Evolutionary conservation across 2,329 filamentous ascomycete species (phyloP), one percentile per base, ranked within the genome.

Genomic region (Ophiostoma fasciatum): DNA sequence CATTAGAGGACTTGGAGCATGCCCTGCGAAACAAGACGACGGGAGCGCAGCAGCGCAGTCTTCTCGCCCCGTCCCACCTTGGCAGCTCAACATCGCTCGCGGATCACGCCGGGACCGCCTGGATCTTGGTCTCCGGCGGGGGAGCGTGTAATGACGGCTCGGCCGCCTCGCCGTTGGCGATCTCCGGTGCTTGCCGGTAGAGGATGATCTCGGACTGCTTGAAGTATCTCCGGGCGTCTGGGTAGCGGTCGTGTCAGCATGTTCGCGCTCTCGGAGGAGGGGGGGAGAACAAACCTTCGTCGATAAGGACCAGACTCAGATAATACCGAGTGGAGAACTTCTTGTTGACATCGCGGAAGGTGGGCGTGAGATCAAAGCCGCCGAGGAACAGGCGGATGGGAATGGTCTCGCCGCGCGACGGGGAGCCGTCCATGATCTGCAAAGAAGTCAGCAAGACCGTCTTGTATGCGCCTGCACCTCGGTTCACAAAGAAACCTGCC

Each of bases 261-360:
- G n/a, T n/a, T n/a, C n/a, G n/a, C n/a, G n/a, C n/a, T n/a, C n/a
- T n/a, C n/a, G n/a, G n/a, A n/a, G n/a, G n/a, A n/a, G n/a, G n/a
- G n/a, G n/a, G n/a, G n/a, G n/a, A n/a, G n/a, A n/a, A n/a, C n/a
- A n/a, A 60, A 82, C 83, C 83, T 73, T 94, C 87, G 52, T 94
- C 87, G 48, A 94, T 94, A 47, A 94, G 69, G 17, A 98, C 90
- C 43, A 98, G 63, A 55, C 87, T 94, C 44, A 98, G 72, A 61
- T 98, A 98, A 62, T 98, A 98, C 51, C 90, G 72, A 26, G 88
- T 96, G 19, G 88, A 96, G 60, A 94, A 98, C 63, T 98, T 98
- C 70, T 98, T 98, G 72, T 98, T 98, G 48, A 98, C 92, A 57
- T 98, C 90, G 43, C 90, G 82, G 72, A 98, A 98, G 11, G 90